Percentiles rank a stretch among this genome's conserved stretches.
These are phyloP conservation scores for Pseudogymnoascus sp. DNA, from an alignment of 2,329 filamentous ascomycete species.

Conservation along the genomic window DNA sequence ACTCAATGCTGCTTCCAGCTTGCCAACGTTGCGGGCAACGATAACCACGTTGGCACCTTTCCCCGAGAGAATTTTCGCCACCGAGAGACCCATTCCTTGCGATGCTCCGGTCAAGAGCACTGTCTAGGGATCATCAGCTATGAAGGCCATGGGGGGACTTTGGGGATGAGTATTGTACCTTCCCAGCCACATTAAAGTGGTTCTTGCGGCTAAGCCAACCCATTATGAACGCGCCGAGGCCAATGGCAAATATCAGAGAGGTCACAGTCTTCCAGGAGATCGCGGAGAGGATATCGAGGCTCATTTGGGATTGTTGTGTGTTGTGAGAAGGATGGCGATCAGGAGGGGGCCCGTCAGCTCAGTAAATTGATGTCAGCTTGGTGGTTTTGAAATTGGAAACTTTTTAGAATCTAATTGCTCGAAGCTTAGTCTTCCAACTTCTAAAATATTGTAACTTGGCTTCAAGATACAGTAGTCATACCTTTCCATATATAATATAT, in stretches of 20 bases:
- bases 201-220: conserved; percentile 17
- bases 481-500: neutral
- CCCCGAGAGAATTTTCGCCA: conserved; percentile 65
- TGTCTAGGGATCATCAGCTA: conserved; percentile 50
- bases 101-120: conserved; percentile 86
- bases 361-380: neutral
- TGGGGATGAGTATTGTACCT: conserved; percentile 14
- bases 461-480: neutral
- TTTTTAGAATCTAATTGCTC: neutral
- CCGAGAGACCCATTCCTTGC: conserved; percentile 80
- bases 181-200: conserved; percentile 20
- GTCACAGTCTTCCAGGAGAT: conserved; percentile 4
- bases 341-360: neutral
- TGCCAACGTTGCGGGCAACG: conserved; percentile 68
- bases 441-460: neutral
- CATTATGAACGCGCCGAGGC: conserved; percentile 18
- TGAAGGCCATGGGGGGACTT: neutral
- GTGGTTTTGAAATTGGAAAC: neutral
- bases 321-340: neutral
- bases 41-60: conserved; percentile 86
- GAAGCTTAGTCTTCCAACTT: neutral
- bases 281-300: neutral
- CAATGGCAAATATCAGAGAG: conserved; percentile 4
- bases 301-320: conserved; percentile 10
- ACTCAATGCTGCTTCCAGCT: conserved; percentile 65